A percentile compares a stretch with the other conserved stretches of the same genome.
These are phyloP conservation scores for Clarireedia homoeocarpa DNA, from an alignment of 2,329 filamentous ascomycete species.

Conservation along the genomic window DNA sequence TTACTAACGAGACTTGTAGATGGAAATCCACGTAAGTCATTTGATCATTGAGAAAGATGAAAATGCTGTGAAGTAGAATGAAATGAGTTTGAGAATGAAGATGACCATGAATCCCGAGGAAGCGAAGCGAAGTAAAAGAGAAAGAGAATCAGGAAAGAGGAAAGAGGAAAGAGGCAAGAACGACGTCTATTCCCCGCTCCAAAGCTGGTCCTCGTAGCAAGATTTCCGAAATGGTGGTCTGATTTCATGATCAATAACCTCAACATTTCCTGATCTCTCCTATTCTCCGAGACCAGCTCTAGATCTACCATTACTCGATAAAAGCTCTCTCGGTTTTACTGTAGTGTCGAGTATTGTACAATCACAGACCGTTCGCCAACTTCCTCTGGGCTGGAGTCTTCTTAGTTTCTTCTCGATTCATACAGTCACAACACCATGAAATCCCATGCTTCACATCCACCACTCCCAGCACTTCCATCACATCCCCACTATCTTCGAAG, in stretches of 20 bases:
- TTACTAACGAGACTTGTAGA: constrained; percentile 31
- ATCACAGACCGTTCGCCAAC: too few relatives aligned
- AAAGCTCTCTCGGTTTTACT: too few relatives aligned
- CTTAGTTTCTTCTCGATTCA: too few relatives aligned
- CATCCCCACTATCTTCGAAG: not conserved
- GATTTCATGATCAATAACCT: too few relatives aligned
- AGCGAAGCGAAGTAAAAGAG: not conserved
- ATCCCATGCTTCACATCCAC: not conserved
- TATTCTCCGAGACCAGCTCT: too few relatives aligned
- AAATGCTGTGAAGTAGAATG: not conserved
- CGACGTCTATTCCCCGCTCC: not conserved
- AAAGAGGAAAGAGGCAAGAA: not conserved
- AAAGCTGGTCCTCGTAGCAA: constrained; percentile 3
- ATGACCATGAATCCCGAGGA: not conserved
- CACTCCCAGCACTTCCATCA: not conserved
- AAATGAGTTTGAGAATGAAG: not conserved
- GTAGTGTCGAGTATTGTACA: too few relatives aligned
- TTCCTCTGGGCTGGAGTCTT: too few relatives aligned
- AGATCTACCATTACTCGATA: too few relatives aligned
- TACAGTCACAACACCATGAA: too few relatives aligned
- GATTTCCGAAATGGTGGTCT: not conserved
- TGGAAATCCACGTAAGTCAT: constrained; percentile 88
- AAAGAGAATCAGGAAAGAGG: not conserved
- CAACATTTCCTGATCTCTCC: too few relatives aligned
- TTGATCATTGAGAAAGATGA: not conserved